Percentiles rank a stretch among this genome's conserved stretches.
Conservation (phyloP, 345 rosid species). For the Acer campestre region DNA sequence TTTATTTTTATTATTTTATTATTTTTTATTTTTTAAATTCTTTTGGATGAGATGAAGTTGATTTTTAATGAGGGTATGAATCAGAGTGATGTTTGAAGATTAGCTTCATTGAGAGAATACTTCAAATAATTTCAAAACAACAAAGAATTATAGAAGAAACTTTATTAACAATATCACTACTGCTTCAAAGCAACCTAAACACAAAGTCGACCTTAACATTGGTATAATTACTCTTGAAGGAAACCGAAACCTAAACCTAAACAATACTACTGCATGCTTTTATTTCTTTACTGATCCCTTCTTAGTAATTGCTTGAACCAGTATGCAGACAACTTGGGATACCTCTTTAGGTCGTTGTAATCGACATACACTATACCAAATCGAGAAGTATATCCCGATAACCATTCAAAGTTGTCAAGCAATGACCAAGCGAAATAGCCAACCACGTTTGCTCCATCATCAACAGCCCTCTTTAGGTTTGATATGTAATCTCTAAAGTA, state of each 20-base stretch:
- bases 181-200: background rate
- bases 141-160: too few species aligned
- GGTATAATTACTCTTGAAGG: background rate
- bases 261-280: background rate
- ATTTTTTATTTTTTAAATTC: too few species aligned
- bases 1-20: too few species aligned
- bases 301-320: constrained; percentile 55
- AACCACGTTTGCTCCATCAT: constrained; percentile 56
- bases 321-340: constrained; percentile 65
- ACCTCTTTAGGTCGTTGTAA: constrained; percentile 40
- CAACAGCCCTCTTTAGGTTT: constrained; percentile 49
- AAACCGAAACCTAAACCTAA: background rate
- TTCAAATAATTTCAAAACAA: too few species aligned
- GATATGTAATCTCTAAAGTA: constrained; percentile 48
- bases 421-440: constrained; percentile 76
- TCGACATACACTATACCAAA: constrained; percentile 59
- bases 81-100: too few species aligned
- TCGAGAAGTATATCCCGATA: constrained; percentile 58
- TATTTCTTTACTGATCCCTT: constrained; percentile 15
- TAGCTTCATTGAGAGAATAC: too few species aligned
- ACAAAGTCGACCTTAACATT: background rate
- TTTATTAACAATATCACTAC: too few species aligned
- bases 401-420: constrained; percentile 71
- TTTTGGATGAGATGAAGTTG: too few species aligned
- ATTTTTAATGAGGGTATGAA: too few species aligned